Evolutionary conservation across 116 monocot species (phyloP).

Genomic region (Phalaenopsis hybrid): DNA sequence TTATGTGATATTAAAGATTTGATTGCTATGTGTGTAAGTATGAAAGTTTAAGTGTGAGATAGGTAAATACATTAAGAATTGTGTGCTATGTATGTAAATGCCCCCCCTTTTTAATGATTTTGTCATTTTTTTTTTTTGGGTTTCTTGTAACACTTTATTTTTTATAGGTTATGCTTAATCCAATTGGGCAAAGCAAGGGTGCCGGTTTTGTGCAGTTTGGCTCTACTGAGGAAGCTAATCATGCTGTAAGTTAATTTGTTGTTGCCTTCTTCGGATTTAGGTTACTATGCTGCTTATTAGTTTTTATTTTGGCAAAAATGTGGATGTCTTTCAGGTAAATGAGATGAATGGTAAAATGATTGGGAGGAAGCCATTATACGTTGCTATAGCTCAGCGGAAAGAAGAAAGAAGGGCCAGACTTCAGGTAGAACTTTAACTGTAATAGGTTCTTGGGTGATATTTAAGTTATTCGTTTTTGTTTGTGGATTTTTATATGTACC

Average conservation of each 20-base stretch:
- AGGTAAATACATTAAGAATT: too few relatives aligned
- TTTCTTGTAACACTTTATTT: not conserved
- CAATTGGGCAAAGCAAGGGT: slow-evolving; percentile 35
- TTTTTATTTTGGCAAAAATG: not conserved
- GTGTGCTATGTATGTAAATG: too few relatives aligned
- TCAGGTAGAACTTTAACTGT: slow-evolving; percentile 18
- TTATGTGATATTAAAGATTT: too few relatives aligned
- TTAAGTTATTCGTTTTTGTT: not conserved
- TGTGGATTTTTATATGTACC: not conserved
- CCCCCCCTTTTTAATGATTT: not conserved
- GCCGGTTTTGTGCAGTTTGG: slow-evolving; percentile 41
- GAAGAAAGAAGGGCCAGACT: slow-evolving; percentile 43
- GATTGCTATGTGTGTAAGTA: too few relatives aligned
- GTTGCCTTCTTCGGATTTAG: slow-evolving; percentile 5
- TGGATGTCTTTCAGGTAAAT: slow-evolving; percentile 21
- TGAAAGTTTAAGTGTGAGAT: too few relatives aligned
- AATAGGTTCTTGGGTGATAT: not conserved
- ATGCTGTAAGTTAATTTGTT: slow-evolving; percentile 28
- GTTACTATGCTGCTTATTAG: not conserved
- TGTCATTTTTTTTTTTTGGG: not conserved
- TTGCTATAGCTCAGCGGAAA: slow-evolving; percentile 33
- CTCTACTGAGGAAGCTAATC: slow-evolving; percentile 28
- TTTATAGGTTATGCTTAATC: slow-evolving; percentile 42
- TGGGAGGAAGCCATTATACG: slow-evolving; percentile 42
- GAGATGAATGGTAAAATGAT: slow-evolving; percentile 44